These are phyloP conservation scores for Porogramme epimiltina DNA, from an alignment of 1,284 basidiomycete species.

Conservation along the genomic window DNA sequence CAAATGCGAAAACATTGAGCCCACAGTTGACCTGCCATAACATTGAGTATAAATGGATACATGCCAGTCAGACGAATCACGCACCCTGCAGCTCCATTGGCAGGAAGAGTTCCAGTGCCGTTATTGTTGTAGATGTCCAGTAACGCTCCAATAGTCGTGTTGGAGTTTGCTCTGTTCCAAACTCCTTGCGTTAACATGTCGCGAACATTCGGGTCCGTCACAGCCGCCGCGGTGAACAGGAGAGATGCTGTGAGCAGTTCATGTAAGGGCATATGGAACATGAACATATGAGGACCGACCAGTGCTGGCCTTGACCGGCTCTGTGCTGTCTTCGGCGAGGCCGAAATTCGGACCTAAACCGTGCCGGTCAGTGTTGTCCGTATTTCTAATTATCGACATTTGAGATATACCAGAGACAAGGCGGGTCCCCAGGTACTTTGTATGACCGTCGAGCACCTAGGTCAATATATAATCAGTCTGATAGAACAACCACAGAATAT, in stretches of 20 bases:
- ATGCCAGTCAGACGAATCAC: not conserved
- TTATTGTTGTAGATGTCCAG: slow-evolving; percentile 14
- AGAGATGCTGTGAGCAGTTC: slow-evolving; percentile 27
- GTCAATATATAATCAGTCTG: not conserved
- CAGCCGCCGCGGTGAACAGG: slow-evolving; percentile 24
- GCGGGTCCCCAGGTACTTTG: not conserved
- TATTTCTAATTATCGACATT: too few species aligned
- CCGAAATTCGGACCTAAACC: too few species aligned
- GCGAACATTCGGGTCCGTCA: slow-evolving; percentile 16
- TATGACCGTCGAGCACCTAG: not conserved
- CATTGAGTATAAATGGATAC: not conserved
- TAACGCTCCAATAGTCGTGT: slow-evolving; percentile 19
- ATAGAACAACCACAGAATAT: not conserved
- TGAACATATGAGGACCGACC: too few species aligned
- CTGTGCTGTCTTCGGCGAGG: too few species aligned
- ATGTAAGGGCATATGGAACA: too few species aligned
- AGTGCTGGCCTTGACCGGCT: too few species aligned
- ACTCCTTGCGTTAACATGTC: slow-evolving; percentile 17
- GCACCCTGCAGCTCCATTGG: not conserved
- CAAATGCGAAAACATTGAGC: slow-evolving; percentile 20
- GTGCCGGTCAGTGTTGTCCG: too few species aligned
- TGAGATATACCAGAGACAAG: too few species aligned
- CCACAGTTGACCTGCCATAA: slow-evolving; percentile 14
- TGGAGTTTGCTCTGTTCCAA: slow-evolving; percentile 20
- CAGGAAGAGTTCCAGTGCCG: not conserved